These are phyloP conservation scores for Cocos nucifera DNA, from an alignment of 176 grass and related monocot genomes.

Conservation along the genomic window DNA sequence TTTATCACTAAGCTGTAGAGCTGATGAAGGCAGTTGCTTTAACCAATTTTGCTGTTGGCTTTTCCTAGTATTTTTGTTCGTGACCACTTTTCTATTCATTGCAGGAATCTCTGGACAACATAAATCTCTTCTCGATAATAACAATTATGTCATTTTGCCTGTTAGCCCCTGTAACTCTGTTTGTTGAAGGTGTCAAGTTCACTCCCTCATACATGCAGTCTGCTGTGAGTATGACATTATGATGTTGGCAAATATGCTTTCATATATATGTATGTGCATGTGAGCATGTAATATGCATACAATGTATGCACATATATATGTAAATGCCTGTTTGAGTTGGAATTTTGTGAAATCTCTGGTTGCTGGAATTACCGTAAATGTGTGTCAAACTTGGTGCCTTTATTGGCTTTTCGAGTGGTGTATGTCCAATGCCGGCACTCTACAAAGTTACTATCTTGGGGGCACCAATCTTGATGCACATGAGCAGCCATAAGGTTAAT, in stretches of 20 bases:
- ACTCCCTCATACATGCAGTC: constrained; percentile 63
- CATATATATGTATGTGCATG: neutral
- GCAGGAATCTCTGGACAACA: constrained; percentile 73
- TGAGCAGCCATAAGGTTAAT: too few species aligned
- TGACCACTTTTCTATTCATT: neutral
- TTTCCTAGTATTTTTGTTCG: neutral
- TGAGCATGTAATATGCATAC: too few species aligned
- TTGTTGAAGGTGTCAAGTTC: constrained; percentile 80
- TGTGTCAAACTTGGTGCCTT: too few species aligned
- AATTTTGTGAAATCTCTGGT: too few species aligned
- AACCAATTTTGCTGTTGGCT: too few species aligned
- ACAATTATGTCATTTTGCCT: constrained; percentile 95
- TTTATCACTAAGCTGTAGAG: constrained; percentile 23
- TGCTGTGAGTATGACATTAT: constrained; percentile 49
- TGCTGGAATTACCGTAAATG: too few species aligned
- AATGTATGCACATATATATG: too few species aligned
- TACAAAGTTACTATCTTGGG: too few species aligned
- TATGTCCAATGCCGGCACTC: too few species aligned
- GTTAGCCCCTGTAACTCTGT: constrained; percentile 60
- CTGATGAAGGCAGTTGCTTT: neutral
- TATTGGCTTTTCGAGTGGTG: too few species aligned
- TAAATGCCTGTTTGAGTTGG: too few species aligned
- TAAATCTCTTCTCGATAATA: constrained; percentile 92
- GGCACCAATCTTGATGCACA: too few species aligned
- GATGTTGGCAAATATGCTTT: neutral